A percentile compares a stretch with the other conserved stretches of the same genome.
Evolutionary conservation across 2,329 filamentous ascomycete species (phyloP).

Genomic region (Cephalotrichum gorgonifer): DNA sequence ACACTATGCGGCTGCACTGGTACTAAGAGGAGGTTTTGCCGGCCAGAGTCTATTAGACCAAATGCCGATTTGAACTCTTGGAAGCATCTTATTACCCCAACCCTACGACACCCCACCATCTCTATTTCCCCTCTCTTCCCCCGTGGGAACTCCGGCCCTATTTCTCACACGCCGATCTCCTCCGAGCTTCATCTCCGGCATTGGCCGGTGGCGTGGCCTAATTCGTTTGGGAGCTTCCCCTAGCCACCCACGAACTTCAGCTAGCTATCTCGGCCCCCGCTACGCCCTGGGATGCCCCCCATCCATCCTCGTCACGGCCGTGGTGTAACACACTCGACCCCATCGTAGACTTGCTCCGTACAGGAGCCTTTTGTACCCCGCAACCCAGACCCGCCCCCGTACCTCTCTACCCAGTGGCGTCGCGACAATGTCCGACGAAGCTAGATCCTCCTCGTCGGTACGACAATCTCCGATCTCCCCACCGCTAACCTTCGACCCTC

Average conservation of each 20-base stretch:
- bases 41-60: too few species aligned
- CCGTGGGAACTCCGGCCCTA: background rate
- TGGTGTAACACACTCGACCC: background rate
- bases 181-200: background rate
- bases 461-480: background rate
- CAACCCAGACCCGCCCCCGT: too few species aligned
- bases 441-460: background rate
- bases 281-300: too few species aligned
- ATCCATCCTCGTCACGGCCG: background rate
- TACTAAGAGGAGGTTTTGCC: too few species aligned
- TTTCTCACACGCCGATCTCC: background rate
- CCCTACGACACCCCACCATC: background rate
- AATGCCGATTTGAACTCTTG: too few species aligned
- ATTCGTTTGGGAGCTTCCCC: background rate
- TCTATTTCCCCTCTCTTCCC: background rate
- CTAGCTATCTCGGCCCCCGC: too few species aligned
- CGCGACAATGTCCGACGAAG: background rate
- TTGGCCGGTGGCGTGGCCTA: background rate
- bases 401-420: background rate
- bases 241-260: too few species aligned
- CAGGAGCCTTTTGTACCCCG: too few species aligned
- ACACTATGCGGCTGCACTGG: too few species aligned
- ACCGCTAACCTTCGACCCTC: background rate
- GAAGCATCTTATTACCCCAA: background rate
- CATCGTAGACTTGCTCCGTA: background rate